Conservation (phyloP, 2,329 filamentous ascomycete species). For the Alternaria panax region DNA sequence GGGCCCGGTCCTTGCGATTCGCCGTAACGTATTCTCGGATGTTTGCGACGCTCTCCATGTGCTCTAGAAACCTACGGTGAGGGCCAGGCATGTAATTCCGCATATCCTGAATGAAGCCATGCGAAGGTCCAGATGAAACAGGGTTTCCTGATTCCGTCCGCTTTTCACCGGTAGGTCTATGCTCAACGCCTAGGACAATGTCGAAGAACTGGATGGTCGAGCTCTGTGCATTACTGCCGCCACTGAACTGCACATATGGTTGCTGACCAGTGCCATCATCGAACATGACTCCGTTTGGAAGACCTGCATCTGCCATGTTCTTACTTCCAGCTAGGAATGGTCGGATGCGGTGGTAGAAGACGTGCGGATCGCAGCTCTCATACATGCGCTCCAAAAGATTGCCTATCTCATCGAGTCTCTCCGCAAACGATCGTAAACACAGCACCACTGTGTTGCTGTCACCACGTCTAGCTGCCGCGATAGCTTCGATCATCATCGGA, state of each 20-base stretch:
- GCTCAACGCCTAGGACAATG: slow-evolving; percentile 85
- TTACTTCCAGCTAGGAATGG: slow-evolving; percentile 95
- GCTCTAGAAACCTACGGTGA: slow-evolving; percentile 86
- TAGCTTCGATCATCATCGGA: slow-evolving; percentile 86
- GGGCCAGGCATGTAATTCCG: slow-evolving; percentile 94
- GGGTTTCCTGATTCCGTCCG: slow-evolving; percentile 54
- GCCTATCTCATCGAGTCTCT: slow-evolving; percentile 85
- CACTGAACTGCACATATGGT: slow-evolving; percentile 83
- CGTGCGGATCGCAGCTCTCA: slow-evolving; percentile 89
- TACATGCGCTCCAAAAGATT: slow-evolving; percentile 86
- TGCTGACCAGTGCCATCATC: slow-evolving; percentile 75
- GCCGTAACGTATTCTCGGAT: slow-evolving; percentile 81
- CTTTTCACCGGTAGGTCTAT: slow-evolving; percentile 85
- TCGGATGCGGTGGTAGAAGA: slow-evolving; percentile 96
- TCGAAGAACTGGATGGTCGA: slow-evolving; percentile 98
- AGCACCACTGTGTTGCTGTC: slow-evolving; percentile 76
- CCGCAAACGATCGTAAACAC: slow-evolving; percentile 82
- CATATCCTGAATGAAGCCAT: slow-evolving; percentile 98
- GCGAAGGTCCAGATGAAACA: slow-evolving; percentile 59
- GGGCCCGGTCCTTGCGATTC: slow-evolving; percentile 66
- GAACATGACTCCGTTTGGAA: slow-evolving; percentile 87
- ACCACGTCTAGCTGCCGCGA: slow-evolving; percentile 75
- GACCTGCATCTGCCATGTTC: slow-evolving; percentile 94
- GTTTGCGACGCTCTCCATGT: slow-evolving; percentile 81
- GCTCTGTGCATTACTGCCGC: slow-evolving; percentile 96